phyloP scores from a whole-genome alignment of 176 grass and related monocot genomes.

The Triticum monococcum region DNA sequence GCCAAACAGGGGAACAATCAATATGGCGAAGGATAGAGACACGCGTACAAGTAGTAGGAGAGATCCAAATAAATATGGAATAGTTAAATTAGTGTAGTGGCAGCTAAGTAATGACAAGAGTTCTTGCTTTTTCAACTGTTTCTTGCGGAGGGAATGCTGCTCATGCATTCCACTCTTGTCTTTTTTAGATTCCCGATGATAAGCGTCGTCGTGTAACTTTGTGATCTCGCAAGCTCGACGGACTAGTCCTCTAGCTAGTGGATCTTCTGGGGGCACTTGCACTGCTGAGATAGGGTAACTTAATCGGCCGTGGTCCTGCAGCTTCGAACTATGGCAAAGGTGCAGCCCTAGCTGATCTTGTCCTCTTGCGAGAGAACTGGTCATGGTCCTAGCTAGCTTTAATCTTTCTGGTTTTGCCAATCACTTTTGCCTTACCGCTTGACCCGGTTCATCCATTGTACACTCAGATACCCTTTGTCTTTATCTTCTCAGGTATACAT shows the following conservation, averaged over 20 bases:
- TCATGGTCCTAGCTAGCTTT: background rate
- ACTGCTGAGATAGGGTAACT: slow-evolving; percentile 14
- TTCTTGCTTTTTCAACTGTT: slow-evolving; percentile 1
- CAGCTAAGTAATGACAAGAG: background rate
- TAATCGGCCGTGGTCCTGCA: slow-evolving; percentile 16
- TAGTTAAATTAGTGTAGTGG: slow-evolving; percentile 17
- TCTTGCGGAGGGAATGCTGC: background rate
- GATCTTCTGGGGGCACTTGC: background rate
- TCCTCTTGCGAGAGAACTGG: background rate
- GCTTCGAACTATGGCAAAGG: slow-evolving; percentile 29
- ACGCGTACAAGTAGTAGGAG: background rate
- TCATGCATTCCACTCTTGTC: slow-evolving; percentile 7
- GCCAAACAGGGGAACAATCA: background rate
- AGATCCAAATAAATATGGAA: slow-evolving; percentile 10
- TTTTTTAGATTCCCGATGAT: slow-evolving; percentile 23
- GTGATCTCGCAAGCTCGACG: background rate
- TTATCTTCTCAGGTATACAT: too few relatives aligned
- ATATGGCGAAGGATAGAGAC: background rate
- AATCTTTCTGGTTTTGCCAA: background rate
- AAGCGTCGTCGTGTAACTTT: slow-evolving; percentile 19
- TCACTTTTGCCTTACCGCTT: background rate
- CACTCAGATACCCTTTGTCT: too few relatives aligned
- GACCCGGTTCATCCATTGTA: background rate
- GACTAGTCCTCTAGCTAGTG: slow-evolving; percentile 15
- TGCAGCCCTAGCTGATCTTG: slow-evolving; percentile 6